Evolutionary conservation across 352 stramenopile species (phyloP), one percentile per base, ranked within the genome.

Genomic region (Phytophthora uliginosa): DNA sequence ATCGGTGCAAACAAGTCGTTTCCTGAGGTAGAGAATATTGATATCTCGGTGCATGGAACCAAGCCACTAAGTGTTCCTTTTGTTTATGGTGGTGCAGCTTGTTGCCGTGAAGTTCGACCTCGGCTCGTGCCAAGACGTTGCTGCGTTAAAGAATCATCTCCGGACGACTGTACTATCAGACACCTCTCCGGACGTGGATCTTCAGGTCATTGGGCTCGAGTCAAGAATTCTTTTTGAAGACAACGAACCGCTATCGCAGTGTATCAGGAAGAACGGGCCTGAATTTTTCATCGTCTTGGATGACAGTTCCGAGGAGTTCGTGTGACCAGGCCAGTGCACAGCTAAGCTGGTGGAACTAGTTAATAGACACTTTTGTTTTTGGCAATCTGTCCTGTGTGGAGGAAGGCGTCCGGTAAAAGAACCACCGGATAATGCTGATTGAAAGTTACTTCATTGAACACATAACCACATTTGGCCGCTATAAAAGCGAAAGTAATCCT

Each of bases 271-370:
- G 1, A 76, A 82, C 53, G 77, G 74, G 9, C n/a, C 15, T 18
- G 68, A 73, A 4, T 77, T 82, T 52, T 84, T 65, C 48, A 18
- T 80, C 7, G 67, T 82, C 2, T 34, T 73, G 3, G 71, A 79
- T 1, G 61, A 82, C 28, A 71, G 26, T 18, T 42, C 56, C 26
- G 67, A 72, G 52, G 69, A 69, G 12, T 69, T 75, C 74, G 63
- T 75, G 34, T 75, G 24, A 69, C 38, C 38, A n/a, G 38, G 38
- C 15, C 18, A n/a, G 13, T 45, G 38, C 36, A 45, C 36, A 45
- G 17, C 36, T 7, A 45, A 12, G 36, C 38, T 31, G 47, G 26
- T 62, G 20, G 48, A 26, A 36, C 18, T 54, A 33, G 9, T 54
- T 33, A 31, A 33, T 31, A 54, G 22, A 26, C 26, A 31, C 48